Evolutionary conservation across 2,329 filamentous ascomycete species (phyloP).

Genomic region (Penicillium sp.): DNA sequence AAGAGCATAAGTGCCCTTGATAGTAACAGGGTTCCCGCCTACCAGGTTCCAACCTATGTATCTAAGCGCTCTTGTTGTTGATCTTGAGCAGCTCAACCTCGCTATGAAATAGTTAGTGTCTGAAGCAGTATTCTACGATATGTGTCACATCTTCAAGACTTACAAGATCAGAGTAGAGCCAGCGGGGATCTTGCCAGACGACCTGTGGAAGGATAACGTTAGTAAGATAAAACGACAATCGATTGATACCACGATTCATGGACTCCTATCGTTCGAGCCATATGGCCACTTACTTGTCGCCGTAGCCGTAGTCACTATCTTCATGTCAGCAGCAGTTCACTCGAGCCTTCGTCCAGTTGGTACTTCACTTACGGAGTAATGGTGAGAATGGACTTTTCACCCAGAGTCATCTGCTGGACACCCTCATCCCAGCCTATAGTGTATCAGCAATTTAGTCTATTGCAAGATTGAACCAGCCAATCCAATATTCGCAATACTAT

Average conservation of each 20-base stretch:
- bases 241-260: neutral
- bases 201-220: conserved; percentile 20
- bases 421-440: conserved; percentile 76
- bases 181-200: conserved; percentile 64
- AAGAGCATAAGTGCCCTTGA: neutral
- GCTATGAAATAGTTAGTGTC: conserved; percentile 47
- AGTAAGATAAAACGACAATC: conserved; percentile 1
- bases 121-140: neutral
- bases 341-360: neutral
- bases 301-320: conserved; percentile 10
- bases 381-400: conserved; percentile 83
- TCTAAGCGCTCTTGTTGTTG: conserved; percentile 56
- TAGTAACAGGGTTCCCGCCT: neutral
- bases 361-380: conserved; percentile 70
- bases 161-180: conserved; percentile 80
- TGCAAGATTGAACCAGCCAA: neutral
- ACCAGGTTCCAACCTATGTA: neutral
- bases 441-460: conserved; percentile 1
- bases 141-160: conserved; percentile 47
- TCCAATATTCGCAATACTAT: neutral
- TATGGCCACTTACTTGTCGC: conserved; percentile 8
- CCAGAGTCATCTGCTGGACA: conserved; percentile 80
- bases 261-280: neutral
- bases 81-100: conserved; percentile 73
- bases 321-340: neutral